phyloP scores from a whole-genome alignment of 805 yeast species.

The Spathaspora sp. region DNA sequence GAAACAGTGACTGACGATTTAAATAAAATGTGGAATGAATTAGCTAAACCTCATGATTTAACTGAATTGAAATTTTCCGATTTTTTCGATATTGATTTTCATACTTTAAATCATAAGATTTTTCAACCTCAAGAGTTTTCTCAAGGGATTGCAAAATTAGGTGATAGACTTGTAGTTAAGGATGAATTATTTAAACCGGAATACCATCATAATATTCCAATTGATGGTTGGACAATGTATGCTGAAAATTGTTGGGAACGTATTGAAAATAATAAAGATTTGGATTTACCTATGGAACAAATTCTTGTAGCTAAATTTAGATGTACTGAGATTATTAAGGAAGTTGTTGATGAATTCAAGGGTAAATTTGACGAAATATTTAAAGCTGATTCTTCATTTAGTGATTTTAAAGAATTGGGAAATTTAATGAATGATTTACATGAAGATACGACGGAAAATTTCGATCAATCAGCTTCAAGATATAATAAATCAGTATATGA shows the following conservation, averaged over 20 bases:
- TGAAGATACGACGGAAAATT: slow-evolving; percentile 44
- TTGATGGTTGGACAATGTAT: slow-evolving; percentile 95
- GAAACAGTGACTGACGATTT: slow-evolving; percentile 69
- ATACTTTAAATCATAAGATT: slow-evolving; percentile 79
- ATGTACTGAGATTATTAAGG: slow-evolving; percentile 79
- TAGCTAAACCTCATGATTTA: slow-evolving; percentile 70
- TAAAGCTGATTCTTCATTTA: slow-evolving; percentile 5
- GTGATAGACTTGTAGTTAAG: slow-evolving; percentile 52
- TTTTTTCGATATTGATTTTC: slow-evolving; percentile 82
- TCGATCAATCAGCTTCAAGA: slow-evolving; percentile 72
- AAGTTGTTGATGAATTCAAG: slow-evolving; percentile 27
- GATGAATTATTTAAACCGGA: slow-evolving; percentile 54
- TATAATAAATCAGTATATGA: slow-evolving; percentile 65
- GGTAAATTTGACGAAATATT: slow-evolving; percentile 14
- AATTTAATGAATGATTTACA: slow-evolving; percentile 41
- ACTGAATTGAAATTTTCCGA: slow-evolving; percentile 56
- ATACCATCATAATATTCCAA: slow-evolving; percentile 83
- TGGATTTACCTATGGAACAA: slow-evolving; percentile 96
- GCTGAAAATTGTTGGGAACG: slow-evolving; percentile 92
- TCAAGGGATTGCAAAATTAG: slow-evolving; percentile 56
- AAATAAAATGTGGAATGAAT: slow-evolving; percentile 69
- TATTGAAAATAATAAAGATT: slow-evolving; percentile 86
- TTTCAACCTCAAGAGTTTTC: slow-evolving; percentile 71
- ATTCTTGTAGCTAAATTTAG: slow-evolving; percentile 90
- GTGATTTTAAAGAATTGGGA: slow-evolving; percentile 46